phyloP scores from a whole-genome alignment of 2,329 filamentous ascomycete species.

The Beauveria medogensis region DNA sequence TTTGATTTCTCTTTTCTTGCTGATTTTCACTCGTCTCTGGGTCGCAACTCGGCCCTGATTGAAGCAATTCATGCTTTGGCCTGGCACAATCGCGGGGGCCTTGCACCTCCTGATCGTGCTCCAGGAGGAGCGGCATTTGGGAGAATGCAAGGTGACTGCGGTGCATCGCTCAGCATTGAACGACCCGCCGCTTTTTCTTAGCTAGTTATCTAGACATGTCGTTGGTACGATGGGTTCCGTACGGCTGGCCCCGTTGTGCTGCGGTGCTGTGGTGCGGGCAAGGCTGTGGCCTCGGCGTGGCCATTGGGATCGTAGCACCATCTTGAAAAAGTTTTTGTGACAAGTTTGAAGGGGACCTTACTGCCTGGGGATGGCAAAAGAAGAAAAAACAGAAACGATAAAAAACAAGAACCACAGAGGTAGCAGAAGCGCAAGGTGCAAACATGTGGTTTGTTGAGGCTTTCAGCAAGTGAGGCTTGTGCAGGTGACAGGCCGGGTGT shows the following conservation, averaged over 20 bases:
- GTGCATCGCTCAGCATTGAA: neutral
- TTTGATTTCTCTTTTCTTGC: neutral
- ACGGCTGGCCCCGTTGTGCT: neutral
- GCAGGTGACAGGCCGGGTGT: neutral
- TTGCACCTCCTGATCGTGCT: neutral
- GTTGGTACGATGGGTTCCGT: neutral
- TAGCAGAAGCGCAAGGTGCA: neutral
- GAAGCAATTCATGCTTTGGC: neutral
- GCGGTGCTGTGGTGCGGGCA: neutral
- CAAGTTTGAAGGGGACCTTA: neutral
- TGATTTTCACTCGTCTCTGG: neutral
- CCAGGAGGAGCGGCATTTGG: neutral
- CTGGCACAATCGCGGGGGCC: neutral
- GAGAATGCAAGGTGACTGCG: neutral
- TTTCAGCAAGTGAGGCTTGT: neutral
- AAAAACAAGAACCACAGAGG: neutral
- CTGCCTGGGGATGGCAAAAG: neutral
- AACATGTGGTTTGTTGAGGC: neutral
- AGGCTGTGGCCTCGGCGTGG: neutral
- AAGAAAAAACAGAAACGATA: neutral
- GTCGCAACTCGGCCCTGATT: slow-evolving; percentile 4
- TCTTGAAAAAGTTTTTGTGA: too few species aligned
- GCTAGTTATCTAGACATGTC: neutral
- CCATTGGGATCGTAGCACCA: neutral
- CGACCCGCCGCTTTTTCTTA: neutral